Conservation (phyloP, 768 basidiomycete genomes). For the Sporobolomyces roseus region DNA sequence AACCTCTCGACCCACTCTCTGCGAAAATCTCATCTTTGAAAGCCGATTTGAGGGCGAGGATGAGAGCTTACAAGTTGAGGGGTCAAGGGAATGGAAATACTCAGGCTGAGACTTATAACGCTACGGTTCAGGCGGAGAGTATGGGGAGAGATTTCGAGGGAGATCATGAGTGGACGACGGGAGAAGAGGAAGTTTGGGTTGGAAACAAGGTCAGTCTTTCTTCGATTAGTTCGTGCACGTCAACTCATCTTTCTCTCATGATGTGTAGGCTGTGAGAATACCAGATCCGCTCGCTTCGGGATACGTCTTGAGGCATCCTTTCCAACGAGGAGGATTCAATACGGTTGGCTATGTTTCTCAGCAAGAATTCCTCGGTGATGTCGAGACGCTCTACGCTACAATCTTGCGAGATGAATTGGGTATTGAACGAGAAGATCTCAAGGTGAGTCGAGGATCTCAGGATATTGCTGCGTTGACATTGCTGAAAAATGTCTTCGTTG, state of each 20-base stretch:
- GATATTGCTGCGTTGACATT: too few relatives aligned
- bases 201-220: conserved; percentile 62
- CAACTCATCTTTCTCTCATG: not conserved
- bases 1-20: conserved; percentile 53
- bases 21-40: conserved; percentile 61
- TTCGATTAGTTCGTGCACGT: not conserved
- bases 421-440: conserved; percentile 58
- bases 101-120: conserved; percentile 59
- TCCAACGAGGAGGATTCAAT: conserved; percentile 77
- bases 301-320: conserved; percentile 76
- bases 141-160: conserved; percentile 79
- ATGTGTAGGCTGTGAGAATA: conserved; percentile 21
- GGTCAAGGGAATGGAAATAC: conserved; percentile 50
- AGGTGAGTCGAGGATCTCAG: too few relatives aligned
- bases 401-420: conserved; percentile 62
- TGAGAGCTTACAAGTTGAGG: conserved; percentile 61
- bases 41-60: conserved; percentile 48
- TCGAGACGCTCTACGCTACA: conserved; percentile 64
- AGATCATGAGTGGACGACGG: conserved; percentile 67
- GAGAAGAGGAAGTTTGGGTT: conserved; percentile 56
- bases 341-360: conserved; percentile 61
- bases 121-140: conserved; percentile 75
- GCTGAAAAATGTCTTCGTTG: not conserved
- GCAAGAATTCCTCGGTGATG: conserved; percentile 69
- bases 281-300: conserved; percentile 44